phyloP scores from a whole-genome alignment of 345 rosid genomes.

The Eucalyptus sideroxylon region DNA sequence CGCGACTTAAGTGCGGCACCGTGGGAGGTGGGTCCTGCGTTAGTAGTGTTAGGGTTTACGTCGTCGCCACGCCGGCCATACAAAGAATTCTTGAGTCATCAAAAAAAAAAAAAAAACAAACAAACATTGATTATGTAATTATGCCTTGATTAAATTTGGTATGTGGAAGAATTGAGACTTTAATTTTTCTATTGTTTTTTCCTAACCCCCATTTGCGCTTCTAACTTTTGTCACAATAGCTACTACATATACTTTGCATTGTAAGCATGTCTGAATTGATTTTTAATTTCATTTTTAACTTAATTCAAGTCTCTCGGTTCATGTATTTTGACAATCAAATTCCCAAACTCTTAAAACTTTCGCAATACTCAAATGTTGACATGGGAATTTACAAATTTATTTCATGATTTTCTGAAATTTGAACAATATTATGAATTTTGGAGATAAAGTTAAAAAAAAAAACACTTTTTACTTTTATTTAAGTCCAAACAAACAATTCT shows the following conservation, averaged over 20 bases:
- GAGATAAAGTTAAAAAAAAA: neutral
- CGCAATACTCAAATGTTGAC: neutral
- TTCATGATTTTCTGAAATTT: neutral
- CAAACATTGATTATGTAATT: neutral
- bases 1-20: accelerated
- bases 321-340: neutral
- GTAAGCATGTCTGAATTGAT: neutral
- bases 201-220: neutral
- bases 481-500: neutral
- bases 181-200: neutral
- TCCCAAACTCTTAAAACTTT: neutral
- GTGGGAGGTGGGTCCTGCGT: too few species aligned
- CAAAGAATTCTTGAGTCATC: accelerated
- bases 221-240: neutral
- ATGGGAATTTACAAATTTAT: neutral
- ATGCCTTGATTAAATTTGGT: neutral
- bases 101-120: too few species aligned
- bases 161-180: neutral
- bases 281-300: neutral
- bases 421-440: neutral
- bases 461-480: neutral
- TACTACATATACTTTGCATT: neutral
- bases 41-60: too few species aligned
- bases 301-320: neutral
- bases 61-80: accelerated